Evolutionary conservation across 768 basidiomycete genomes (phyloP).

Genomic region (Podaxis sp.): DNA sequence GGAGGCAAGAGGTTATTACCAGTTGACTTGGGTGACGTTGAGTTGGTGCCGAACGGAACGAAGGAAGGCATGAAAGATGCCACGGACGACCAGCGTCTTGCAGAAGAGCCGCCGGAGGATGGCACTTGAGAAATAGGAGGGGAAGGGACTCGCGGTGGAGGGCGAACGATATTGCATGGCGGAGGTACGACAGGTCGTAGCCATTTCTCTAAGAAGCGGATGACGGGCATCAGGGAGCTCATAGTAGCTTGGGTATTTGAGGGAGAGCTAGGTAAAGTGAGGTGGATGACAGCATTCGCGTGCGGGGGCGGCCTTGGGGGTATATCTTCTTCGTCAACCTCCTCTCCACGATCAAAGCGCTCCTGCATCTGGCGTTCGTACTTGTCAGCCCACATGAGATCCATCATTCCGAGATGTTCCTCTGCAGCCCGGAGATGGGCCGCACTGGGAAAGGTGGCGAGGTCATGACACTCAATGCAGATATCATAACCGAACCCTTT

Average conservation of each 20-base stretch:
- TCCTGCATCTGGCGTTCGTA: conserved; percentile 26
- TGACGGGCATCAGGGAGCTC: conserved; percentile 58
- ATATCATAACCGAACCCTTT: conserved; percentile 76
- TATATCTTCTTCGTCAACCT: conserved; percentile 18
- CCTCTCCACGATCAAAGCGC: conserved; percentile 22
- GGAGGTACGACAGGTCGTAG: conserved; percentile 41
- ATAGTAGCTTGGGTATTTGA: conserved; percentile 52
- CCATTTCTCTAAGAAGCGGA: conserved; percentile 69
- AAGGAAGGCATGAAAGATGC: conserved; percentile 40
- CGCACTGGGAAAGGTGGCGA: conserved; percentile 69
- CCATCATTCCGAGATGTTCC: conserved; percentile 68
- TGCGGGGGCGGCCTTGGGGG: conserved; percentile 67
- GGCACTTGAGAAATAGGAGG: conserved; percentile 13
- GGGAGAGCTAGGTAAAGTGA: conserved; percentile 74
- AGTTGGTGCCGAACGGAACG: conserved; percentile 25
- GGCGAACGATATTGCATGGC: neutral
- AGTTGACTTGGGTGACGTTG: conserved; percentile 24
- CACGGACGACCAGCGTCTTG: conserved; percentile 45
- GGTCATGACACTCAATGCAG: conserved; percentile 86
- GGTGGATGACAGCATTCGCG: conserved; percentile 68
- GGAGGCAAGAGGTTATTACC: conserved; percentile 26
- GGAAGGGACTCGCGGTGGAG: conserved; percentile 11
- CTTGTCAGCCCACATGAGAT: conserved; percentile 62
- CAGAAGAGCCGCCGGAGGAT: conserved; percentile 13
- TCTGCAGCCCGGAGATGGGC: conserved; percentile 72